Evolutionary conservation across 116 monocot genomes (phyloP).

Genomic region (Posidonia oceanica): DNA sequence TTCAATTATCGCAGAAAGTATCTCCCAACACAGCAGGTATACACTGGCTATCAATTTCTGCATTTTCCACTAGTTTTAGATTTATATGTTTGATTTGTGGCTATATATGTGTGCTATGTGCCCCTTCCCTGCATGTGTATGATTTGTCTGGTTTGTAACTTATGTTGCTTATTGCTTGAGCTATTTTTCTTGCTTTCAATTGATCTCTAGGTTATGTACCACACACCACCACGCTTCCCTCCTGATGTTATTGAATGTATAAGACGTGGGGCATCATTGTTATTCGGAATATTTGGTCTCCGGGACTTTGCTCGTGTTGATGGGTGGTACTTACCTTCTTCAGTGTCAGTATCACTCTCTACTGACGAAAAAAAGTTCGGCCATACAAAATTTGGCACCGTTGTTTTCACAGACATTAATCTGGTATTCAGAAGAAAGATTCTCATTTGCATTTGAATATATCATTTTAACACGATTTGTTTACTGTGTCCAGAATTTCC

Average conservation of each 20-base stretch:
- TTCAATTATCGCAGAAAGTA: slow-evolving; percentile 84
- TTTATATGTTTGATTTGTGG: neutral
- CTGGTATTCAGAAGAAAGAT: slow-evolving; percentile 30
- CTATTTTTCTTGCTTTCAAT: neutral
- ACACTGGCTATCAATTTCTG: neutral
- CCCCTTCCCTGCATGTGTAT: neutral
- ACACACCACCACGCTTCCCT: slow-evolving; percentile 81
- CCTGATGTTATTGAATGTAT: slow-evolving; percentile 58
- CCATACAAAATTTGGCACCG: slow-evolving; percentile 43
- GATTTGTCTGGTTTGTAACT: neutral
- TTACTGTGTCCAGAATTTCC: neutral
- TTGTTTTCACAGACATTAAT: slow-evolving; percentile 86
- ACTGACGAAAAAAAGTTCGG: slow-evolving; percentile 35
- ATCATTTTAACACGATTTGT: neutral
- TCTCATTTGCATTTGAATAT: neutral
- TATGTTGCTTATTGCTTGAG: neutral
- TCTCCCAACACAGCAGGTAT: slow-evolving; percentile 61
- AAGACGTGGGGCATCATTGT: slow-evolving; percentile 56
- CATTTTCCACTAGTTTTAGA: neutral
- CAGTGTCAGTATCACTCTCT: slow-evolving; percentile 18
- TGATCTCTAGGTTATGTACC: slow-evolving; percentile 60
- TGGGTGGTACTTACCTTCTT: slow-evolving; percentile 81
- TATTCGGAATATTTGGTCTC: slow-evolving; percentile 46
- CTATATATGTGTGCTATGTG: no score
- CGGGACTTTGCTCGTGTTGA: slow-evolving; percentile 86